Base-by-base conservation (phyloP, 2,329 filamentous ascomycete genomes). In the Teratosphaeriaceae sp. region DNA sequence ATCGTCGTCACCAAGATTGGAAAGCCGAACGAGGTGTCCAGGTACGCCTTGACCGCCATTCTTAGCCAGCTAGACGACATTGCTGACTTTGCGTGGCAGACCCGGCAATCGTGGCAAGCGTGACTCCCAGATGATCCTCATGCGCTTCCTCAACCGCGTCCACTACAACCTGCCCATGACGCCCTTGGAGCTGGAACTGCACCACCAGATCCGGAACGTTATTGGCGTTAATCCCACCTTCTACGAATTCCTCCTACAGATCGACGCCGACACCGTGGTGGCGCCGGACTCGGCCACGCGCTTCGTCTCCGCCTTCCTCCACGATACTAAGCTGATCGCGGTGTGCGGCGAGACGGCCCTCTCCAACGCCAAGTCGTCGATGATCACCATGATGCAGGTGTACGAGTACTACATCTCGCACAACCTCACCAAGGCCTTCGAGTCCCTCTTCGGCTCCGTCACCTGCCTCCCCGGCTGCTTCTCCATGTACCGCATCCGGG, bases 321-420 rank as follows among this genome's bases (percentile, higher is more conserved):
- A 92, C 58, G 92, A 98, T 63, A 95, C 89, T 20, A 83, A 87
- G 43, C 74, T 97, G n/a, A 90, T 96, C 59, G 92, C 85, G 43
- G 80, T 92, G 38, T 98, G 92, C 60, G 92, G 92, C 68, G 92
- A 98, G 68, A 98, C 92, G 0, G 85, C 85, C 13, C 74, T 98
- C 37, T 89, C 84, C 50, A 98, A 98, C 62, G 85, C 88, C 47
- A 96, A 96, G 66, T 77, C 84, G 5, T 96, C 90, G 1, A 88
- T 94, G 60, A 80, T 94, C 54, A 98, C 92, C 40, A 97, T 97
- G 90, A 98, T 98, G 64, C 92, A 98, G 68, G 90, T 98, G 24
- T 98, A 97, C 74, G 90, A 98, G 68, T 98, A 98, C 75, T 98
- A 89, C 72, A 98, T 98, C 59, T 97, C 90, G 40, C 90, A 98